These are phyloP conservation scores for Eucalyptus guilfoylei DNA, from an alignment of 345 rosid genomes.

Conservation along the genomic window DNA sequence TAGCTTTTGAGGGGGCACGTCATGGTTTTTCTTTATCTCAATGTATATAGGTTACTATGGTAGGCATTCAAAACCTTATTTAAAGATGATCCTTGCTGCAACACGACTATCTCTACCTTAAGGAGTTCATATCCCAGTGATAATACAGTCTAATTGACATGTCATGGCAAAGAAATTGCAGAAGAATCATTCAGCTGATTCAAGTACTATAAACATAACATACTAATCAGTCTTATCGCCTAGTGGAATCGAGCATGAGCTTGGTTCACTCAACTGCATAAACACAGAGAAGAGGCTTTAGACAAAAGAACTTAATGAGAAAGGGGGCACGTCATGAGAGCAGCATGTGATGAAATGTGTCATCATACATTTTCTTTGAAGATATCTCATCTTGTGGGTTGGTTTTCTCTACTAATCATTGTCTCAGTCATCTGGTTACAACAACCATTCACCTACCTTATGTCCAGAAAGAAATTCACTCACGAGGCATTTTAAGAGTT, in stretches of 20 bases:
- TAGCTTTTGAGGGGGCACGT: background rate
- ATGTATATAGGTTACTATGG: background rate
- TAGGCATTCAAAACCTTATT: background rate
- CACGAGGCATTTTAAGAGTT: background rate
- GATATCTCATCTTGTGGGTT: background rate
- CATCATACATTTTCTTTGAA: fast-evolving
- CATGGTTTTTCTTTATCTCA: background rate
- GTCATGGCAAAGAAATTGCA: background rate
- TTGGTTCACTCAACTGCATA: constrained; percentile 32
- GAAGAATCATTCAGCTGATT: background rate
- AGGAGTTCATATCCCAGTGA: background rate
- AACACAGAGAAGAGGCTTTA: background rate
- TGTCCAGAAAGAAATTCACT: background rate
- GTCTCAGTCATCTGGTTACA: background rate
- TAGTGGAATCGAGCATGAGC: constrained; percentile 29
- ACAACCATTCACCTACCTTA: background rate
- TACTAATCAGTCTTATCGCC: constrained; percentile 21
- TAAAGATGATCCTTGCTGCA: background rate
- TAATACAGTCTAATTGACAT: background rate
- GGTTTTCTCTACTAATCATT: background rate
- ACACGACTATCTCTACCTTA: background rate
- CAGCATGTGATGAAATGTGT: background rate
- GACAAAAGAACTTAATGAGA: background rate
- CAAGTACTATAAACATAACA: constrained; percentile 18
- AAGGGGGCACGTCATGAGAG: background rate